Conservation (phyloP, 176 grass and related monocot species). For the Musa troglodytarum region DNA sequence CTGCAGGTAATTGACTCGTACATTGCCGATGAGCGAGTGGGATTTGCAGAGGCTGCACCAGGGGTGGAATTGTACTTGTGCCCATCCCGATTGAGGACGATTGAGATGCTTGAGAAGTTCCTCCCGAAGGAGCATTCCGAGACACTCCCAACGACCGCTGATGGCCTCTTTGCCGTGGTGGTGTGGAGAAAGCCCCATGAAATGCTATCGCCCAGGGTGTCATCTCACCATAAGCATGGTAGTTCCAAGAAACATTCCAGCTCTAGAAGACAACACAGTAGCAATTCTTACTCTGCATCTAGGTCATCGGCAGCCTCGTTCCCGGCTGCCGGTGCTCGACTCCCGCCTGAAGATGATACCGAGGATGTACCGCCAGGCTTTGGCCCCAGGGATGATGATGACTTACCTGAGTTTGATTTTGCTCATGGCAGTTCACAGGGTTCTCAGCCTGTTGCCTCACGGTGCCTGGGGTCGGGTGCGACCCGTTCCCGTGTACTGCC, state of each 20-base stretch:
- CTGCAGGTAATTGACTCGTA: constrained; percentile 55
- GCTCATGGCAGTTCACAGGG: constrained; percentile 8
- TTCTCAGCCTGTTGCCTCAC: neutral
- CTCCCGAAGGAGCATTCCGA: constrained; percentile 43
- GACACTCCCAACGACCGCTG: constrained; percentile 11
- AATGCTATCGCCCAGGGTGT: constrained; percentile 20
- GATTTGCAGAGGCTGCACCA: constrained; percentile 33
- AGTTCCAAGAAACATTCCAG: constrained; percentile 22
- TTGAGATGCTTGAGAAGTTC: constrained; percentile 33
- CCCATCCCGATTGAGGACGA: constrained; percentile 37
- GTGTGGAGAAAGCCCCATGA: constrained; percentile 49
- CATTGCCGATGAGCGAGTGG: constrained; percentile 47
- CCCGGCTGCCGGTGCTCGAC: too few species aligned
- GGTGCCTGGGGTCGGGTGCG: too few species aligned
- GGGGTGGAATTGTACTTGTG: constrained; percentile 63
- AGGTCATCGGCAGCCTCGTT: too few species aligned
- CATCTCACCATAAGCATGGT: constrained; percentile 35
- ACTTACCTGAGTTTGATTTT: constrained; percentile 50
- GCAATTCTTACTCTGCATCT: too few species aligned
- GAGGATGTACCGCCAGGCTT: constrained; percentile 36
- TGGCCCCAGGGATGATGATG: constrained; percentile 48
- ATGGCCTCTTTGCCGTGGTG: constrained; percentile 37
- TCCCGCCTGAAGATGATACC: constrained; percentile 22
- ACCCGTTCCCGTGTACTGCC: neutral
- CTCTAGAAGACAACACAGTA: constrained; percentile 33